These are phyloP conservation scores for Hapsidospora chrysogenum DNA, from an alignment of 495 filamentous ascomycete species.

Conservation along the genomic window DNA sequence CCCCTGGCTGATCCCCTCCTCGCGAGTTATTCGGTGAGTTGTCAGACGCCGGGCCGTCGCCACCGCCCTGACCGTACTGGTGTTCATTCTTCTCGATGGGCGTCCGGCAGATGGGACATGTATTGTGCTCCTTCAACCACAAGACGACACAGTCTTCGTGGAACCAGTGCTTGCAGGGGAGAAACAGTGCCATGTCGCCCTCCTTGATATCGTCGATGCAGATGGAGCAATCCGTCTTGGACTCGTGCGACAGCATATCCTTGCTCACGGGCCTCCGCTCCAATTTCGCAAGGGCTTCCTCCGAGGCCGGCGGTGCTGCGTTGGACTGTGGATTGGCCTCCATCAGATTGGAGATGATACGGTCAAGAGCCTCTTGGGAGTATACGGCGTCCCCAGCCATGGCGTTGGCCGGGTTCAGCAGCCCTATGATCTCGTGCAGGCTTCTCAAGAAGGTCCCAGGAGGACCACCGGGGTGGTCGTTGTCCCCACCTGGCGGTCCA, in stretches of 20 bases:
- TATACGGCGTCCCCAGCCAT: slow-evolving; percentile 75
- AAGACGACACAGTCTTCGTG: slow-evolving; percentile 58
- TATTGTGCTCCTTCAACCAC: slow-evolving; percentile 80
- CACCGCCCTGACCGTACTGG: slow-evolving; percentile 3
- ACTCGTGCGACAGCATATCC: slow-evolving; percentile 44
- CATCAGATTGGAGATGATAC: slow-evolving; percentile 75
- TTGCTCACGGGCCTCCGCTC: slow-evolving; percentile 50
- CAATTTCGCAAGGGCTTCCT: slow-evolving; percentile 53
- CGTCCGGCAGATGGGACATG: slow-evolving; percentile 75
- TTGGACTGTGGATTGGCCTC: slow-evolving; percentile 59
- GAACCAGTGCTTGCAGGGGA: slow-evolving; percentile 91
- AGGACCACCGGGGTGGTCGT: too few species aligned
- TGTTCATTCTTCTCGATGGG: slow-evolving; percentile 36
- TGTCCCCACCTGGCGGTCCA: slow-evolving; percentile 1
- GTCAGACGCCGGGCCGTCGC: slow-evolving; percentile 2
- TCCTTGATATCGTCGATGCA: slow-evolving; percentile 78
- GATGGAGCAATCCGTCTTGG: slow-evolving; percentile 67
- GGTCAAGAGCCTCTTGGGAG: slow-evolving; percentile 77
- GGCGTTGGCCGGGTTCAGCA: slow-evolving; percentile 40
- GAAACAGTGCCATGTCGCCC: slow-evolving; percentile 55
- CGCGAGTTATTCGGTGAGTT: not conserved
- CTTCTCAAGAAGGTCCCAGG: slow-evolving; percentile 11
- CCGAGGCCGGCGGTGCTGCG: slow-evolving; percentile 68
- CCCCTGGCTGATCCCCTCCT: too few species aligned
- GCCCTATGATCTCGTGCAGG: slow-evolving; percentile 25